A percentile compares a stretch with the other conserved stretches of the same genome.
These are phyloP conservation scores for Caryopteris hybrid DNA, from an alignment of 305 asterid genomes.

Conservation along the genomic window DNA sequence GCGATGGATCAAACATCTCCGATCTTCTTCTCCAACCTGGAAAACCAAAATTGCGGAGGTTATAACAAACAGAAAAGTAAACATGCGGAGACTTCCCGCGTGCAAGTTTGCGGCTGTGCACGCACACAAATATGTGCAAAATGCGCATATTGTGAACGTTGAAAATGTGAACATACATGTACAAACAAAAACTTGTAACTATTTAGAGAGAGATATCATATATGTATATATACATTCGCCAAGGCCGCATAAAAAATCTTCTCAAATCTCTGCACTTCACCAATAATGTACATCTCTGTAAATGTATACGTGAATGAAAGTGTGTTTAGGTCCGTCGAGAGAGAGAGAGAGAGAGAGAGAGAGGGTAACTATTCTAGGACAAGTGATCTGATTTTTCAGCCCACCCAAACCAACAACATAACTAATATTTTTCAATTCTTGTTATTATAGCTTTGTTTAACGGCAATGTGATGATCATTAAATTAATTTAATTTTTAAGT, in stretches of 20 bases:
- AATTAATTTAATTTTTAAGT: too few relatives aligned
- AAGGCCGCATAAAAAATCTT: constrained; percentile 6
- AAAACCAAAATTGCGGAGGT: constrained; percentile 14
- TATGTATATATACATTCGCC: constrained; percentile 5
- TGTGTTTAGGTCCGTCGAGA: neutral
- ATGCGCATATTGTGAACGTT: neutral
- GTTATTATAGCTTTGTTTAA: too few relatives aligned
- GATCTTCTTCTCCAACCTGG: constrained; percentile 22
- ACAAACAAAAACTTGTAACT: neutral
- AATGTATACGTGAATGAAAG: constrained; percentile 8
- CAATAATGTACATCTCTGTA: neutral
- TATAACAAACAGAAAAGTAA: neutral
- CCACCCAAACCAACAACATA: too few relatives aligned
- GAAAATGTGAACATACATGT: neutral
- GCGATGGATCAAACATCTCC: constrained; percentile 18
- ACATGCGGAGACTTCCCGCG: constrained; percentile 11
- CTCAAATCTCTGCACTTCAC: constrained; percentile 4
- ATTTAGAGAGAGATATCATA: neutral
- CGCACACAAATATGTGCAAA: neutral
- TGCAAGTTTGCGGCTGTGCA: neutral
- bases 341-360: too few relatives aligned
- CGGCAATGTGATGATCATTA: too few relatives aligned
- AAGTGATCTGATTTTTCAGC: constrained; percentile 10
- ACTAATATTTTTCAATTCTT: too few relatives aligned
- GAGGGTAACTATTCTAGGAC: neutral